These are phyloP conservation scores for Populus alba DNA, from an alignment of 345 rosid genomes.

Conservation along the genomic window DNA sequence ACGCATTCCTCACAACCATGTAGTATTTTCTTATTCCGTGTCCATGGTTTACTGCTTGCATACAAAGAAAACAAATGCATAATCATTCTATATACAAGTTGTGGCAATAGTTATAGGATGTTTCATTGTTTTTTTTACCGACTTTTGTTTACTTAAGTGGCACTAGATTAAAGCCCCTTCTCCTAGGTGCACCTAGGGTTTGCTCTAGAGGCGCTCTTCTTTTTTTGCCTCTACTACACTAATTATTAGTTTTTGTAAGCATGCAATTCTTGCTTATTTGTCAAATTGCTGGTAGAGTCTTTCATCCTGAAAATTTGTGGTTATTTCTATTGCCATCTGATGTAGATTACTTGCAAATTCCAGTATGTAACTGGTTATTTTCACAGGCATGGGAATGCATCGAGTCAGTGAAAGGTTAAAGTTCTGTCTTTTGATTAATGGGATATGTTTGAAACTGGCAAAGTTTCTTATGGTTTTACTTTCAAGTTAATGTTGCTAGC, in stretches of 20 bases:
- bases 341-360: neutral
- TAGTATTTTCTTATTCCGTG: neutral
- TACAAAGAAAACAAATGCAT: neutral
- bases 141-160: neutral
- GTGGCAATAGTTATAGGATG: neutral
- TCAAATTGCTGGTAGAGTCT: neutral
- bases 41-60: neutral
- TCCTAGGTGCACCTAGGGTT: neutral
- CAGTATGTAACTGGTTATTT: neutral
- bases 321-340: neutral
- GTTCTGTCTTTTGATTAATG: neutral
- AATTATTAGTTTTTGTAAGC: neutral
- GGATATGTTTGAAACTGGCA: neutral
- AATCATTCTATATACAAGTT: neutral
- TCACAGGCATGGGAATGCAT: neutral
- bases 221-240: neutral
- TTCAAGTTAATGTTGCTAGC: neutral
- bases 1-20: neutral
- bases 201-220: neutral
- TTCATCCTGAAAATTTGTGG: neutral
- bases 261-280: neutral
- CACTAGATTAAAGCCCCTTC: neutral
- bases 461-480: neutral
- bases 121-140: neutral
- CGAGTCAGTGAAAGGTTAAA: neutral